A percentile compares a stretch with the other conserved stretches of the same genome.
Evolutionary conservation across 306 rosid species (phyloP).

Genomic region (Cicer cuneatum): DNA sequence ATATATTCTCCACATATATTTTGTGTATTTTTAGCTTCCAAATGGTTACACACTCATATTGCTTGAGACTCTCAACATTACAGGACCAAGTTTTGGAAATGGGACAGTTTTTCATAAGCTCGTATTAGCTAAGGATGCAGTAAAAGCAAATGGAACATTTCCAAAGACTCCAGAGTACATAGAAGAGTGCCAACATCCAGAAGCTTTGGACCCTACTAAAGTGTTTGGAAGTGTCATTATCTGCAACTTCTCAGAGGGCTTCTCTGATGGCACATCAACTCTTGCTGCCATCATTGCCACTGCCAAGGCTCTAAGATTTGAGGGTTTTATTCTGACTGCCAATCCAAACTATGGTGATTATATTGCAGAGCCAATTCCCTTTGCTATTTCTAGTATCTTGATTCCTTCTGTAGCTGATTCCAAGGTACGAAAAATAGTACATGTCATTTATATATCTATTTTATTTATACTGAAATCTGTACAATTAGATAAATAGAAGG

Average conservation of each 20-base stretch:
- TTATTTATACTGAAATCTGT: too few species aligned
- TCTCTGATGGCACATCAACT: conserved; percentile 67
- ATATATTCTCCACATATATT: too few species aligned
- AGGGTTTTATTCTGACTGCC: conserved; percentile 69
- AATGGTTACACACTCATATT: too few species aligned
- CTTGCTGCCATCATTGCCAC: conserved; percentile 63
- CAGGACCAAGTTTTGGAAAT: conserved; percentile 69
- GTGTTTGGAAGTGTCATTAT: conserved; percentile 64
- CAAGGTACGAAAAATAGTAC: conserved; percentile 53
- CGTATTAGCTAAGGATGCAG: conserved; percentile 78
- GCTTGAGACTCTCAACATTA: conserved; percentile 4
- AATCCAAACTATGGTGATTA: conserved; percentile 72
- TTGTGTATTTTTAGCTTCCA: too few species aligned
- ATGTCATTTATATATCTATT: too few species aligned
- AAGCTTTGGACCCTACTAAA: conserved; percentile 60
- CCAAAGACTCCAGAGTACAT: conserved; percentile 53
- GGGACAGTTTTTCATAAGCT: conserved; percentile 57
- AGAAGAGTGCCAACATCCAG: conserved; percentile 87
- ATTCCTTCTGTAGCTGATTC: conserved; percentile 66
- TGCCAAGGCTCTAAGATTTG: conserved; percentile 55
- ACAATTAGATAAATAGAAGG: too few species aligned
- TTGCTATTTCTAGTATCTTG: conserved; percentile 66
- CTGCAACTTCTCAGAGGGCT: conserved; percentile 81
- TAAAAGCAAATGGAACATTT: conserved; percentile 56
- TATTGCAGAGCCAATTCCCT: conserved; percentile 76